phyloP scores from a whole-genome alignment of 176 grass and related monocot genomes.

The Hsuehochloa calcarea region DNA sequence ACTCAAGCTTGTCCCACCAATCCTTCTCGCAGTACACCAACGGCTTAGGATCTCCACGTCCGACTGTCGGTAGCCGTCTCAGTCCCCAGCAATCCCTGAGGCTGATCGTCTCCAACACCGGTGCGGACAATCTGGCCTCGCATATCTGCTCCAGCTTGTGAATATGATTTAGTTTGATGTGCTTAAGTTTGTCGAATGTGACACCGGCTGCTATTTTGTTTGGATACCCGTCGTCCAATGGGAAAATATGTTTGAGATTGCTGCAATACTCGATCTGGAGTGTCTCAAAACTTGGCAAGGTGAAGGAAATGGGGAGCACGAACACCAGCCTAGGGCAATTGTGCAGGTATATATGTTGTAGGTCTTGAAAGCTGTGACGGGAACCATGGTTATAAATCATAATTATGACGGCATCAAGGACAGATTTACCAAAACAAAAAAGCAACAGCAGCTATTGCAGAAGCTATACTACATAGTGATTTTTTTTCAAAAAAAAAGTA shows the following conservation, averaged over 20 bases:
- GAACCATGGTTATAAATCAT: too few species aligned
- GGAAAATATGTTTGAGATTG: background rate
- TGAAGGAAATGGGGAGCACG: too few species aligned
- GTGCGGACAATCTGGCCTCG: too few species aligned
- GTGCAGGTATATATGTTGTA: background rate
- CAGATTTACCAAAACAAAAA: too few species aligned
- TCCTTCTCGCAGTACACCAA: slow-evolving; percentile 7
- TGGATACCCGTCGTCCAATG: background rate
- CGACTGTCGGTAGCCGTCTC: background rate
- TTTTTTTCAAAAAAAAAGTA: too few species aligned
- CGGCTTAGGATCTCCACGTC: background rate
- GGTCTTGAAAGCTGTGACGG: too few species aligned
- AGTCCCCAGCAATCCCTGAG: slow-evolving; percentile 18
- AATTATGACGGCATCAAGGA: too few species aligned
- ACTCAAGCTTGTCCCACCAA: background rate
- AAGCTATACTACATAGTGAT: too few species aligned
- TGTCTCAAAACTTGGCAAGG: too few species aligned
- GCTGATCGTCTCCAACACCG: background rate
- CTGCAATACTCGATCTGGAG: too few species aligned
- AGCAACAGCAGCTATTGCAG: too few species aligned
- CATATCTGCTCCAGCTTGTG: too few species aligned
- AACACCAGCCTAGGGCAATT: background rate
- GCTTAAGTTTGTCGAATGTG: background rate
- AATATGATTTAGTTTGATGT: slow-evolving; percentile 6
- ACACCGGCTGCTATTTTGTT: background rate